Evolutionary conservation across 2,329 filamentous ascomycete genomes (phyloP).

Genomic region (Exophiala mesophila): DNA sequence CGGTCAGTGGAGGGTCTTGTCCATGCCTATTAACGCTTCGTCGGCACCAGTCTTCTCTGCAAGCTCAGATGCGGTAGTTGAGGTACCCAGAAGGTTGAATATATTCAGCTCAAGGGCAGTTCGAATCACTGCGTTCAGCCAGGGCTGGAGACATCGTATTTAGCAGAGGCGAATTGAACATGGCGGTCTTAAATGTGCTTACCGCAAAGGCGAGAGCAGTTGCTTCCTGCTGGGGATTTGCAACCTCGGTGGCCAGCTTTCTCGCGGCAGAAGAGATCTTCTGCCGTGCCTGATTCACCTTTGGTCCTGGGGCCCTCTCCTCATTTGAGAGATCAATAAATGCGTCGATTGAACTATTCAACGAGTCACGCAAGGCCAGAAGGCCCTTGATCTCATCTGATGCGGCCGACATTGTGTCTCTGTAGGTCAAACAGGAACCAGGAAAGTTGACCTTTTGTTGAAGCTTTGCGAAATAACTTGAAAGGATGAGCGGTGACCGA

Average conservation of each 20-base stretch:
- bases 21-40: slow-evolving; percentile 30
- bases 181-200: too few relatives aligned
- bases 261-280: slow-evolving; percentile 7
- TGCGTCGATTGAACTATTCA: slow-evolving; percentile 10
- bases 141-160: slow-evolving; percentile 3
- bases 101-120: slow-evolving; percentile 10
- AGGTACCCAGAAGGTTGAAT: slow-evolving; percentile 7
- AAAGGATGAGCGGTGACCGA: too few relatives aligned
- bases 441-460: too few relatives aligned
- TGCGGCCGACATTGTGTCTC: slow-evolving; percentile 6
- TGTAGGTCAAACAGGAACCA: background rate
- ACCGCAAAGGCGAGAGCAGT: slow-evolving; percentile 9
- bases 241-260: slow-evolving; percentile 6
- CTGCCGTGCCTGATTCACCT: slow-evolving; percentile 4
- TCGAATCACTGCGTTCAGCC: slow-evolving; percentile 10
- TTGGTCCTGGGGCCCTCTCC: slow-evolving; percentile 3
- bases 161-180: too few relatives aligned
- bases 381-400: slow-evolving; percentile 5
- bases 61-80: slow-evolving; percentile 28
- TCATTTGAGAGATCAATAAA: slow-evolving; percentile 4
- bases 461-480: too few relatives aligned
- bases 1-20: background rate
- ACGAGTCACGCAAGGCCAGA: slow-evolving; percentile 8
- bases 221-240: slow-evolving; percentile 3
- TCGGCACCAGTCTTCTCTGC: slow-evolving; percentile 30